These are phyloP conservation scores for Suillus americanus DNA, from an alignment of 768 basidiomycete genomes.

Conservation along the genomic window DNA sequence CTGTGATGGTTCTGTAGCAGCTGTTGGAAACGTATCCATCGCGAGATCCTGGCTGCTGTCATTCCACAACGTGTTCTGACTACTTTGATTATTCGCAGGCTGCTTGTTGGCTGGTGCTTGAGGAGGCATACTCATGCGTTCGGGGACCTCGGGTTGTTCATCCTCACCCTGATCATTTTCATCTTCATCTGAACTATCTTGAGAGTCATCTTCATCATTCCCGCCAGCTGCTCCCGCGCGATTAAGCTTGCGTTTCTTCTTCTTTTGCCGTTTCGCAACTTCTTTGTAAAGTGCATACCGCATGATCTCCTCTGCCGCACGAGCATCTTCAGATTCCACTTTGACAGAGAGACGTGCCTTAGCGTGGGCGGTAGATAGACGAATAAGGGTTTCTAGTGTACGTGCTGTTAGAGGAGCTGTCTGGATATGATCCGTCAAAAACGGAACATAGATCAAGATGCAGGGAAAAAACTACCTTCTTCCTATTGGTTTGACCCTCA, in stretches of 20 bases:
- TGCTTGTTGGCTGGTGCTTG: slow-evolving; percentile 22
- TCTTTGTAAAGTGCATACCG: slow-evolving; percentile 98
- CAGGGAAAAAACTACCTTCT: slow-evolving; percentile 54
- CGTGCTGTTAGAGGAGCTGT: slow-evolving; percentile 97
- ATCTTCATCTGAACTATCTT: slow-evolving; percentile 38
- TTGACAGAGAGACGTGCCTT: slow-evolving; percentile 88
- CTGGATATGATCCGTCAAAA: slow-evolving; percentile 41
- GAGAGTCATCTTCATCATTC: slow-evolving; percentile 50
- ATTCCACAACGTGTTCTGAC: slow-evolving; percentile 63
- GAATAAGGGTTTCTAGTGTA: slow-evolving; percentile 97
- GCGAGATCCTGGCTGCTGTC: slow-evolving; percentile 65
- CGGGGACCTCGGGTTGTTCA: slow-evolving; percentile 28
- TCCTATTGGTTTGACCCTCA: slow-evolving; percentile 77
- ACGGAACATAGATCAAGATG: background rate
- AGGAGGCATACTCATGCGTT: slow-evolving; percentile 53
- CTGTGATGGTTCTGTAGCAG: slow-evolving; percentile 33
- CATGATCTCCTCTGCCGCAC: slow-evolving; percentile 90
- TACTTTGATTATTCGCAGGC: slow-evolving; percentile 29
- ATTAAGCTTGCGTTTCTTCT: slow-evolving; percentile 88
- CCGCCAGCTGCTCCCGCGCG: slow-evolving; percentile 54
- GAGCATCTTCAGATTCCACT: slow-evolving; percentile 84
- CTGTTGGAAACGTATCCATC: slow-evolving; percentile 51
- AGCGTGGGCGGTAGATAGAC: slow-evolving; percentile 96
- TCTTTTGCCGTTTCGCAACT: slow-evolving; percentile 70
- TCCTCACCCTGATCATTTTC: slow-evolving; percentile 48